Evolutionary conservation across 192 early-diverging fungal genomes (phyloP).

Genomic region (Coemansia sp.): DNA sequence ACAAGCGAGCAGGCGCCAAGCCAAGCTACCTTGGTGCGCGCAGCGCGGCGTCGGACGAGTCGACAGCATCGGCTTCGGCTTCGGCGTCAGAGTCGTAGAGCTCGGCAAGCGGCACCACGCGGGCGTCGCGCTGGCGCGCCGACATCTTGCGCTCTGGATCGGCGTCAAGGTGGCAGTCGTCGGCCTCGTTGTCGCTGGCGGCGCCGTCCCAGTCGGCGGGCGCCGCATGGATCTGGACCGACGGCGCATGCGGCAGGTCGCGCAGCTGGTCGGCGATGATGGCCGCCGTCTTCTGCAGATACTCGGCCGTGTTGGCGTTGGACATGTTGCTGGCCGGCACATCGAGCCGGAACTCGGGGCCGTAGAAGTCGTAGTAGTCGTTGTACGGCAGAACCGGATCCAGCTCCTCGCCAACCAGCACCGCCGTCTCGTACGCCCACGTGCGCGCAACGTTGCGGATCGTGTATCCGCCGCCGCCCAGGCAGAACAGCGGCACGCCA

Average conservation of each 20-base stretch:
- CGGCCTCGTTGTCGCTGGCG: conserved; percentile 44
- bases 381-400: conserved; percentile 77
- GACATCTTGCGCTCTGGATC: conserved; percentile 36
- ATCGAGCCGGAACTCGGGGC: conserved; percentile 87
- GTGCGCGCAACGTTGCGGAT: conserved; percentile 92
- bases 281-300: conserved; percentile 66
- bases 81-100: conserved; percentile 50
- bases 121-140: conserved; percentile 33
- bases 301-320: conserved; percentile 84
- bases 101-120: conserved; percentile 49
- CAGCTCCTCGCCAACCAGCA: conserved; percentile 73
- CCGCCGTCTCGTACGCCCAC: conserved; percentile 94
- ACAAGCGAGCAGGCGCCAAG: too few species aligned
- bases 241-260: conserved; percentile 63
- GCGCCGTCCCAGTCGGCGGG: conserved; percentile 49
- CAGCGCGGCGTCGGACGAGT: conserved; percentile 5
- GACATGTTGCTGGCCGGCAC: conserved; percentile 86
- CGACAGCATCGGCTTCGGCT: conserved; percentile 15
- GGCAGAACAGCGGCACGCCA: conserved; percentile 84
- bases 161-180: conserved; percentile 37
- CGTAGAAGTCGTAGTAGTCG: conserved; percentile 89
- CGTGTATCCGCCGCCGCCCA: conserved; percentile 98
- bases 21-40: not conserved
- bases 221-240: conserved; percentile 49
- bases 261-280: conserved; percentile 64